These are phyloP conservation scores for Lecanicillium sp. DNA, from an alignment of 2,329 filamentous ascomycete species.

Conservation along the genomic window DNA sequence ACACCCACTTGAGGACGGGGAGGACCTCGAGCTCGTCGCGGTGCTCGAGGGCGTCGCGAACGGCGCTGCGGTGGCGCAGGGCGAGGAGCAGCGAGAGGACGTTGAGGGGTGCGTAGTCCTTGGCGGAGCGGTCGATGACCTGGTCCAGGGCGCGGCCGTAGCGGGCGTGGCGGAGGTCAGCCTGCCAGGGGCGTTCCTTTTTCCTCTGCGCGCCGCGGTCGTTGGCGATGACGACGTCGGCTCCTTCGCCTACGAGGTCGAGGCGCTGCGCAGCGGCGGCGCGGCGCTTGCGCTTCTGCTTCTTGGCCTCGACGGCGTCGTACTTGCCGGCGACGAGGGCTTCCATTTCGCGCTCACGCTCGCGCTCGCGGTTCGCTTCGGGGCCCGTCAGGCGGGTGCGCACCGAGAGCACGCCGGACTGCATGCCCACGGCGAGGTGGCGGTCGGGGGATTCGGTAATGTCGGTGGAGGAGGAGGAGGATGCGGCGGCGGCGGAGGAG, in stretches of 20 bases:
- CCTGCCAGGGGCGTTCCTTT: slow-evolving; percentile 71
- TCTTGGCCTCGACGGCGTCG: slow-evolving; percentile 66
- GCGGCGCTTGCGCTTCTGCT: slow-evolving; percentile 59
- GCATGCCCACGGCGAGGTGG: slow-evolving; percentile 91
- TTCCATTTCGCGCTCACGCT: slow-evolving; percentile 78
- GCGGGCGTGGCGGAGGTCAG: slow-evolving; percentile 67
- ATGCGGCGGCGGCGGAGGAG: neutral
- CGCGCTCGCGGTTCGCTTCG: slow-evolving; percentile 67
- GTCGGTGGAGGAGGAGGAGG: neutral
- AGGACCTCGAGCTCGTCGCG: slow-evolving; percentile 76
- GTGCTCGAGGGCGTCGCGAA: slow-evolving; percentile 70
- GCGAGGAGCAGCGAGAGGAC: slow-evolving; percentile 74
- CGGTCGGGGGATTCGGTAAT: slow-evolving; percentile 60
- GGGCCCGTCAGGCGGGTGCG: slow-evolving; percentile 80
- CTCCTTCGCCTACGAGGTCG: slow-evolving; percentile 76
- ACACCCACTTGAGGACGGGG: slow-evolving; percentile 77
- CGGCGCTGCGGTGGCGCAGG: slow-evolving; percentile 78
- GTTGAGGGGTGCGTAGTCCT: slow-evolving; percentile 51
- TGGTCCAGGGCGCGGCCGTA: slow-evolving; percentile 74
- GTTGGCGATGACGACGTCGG: slow-evolving; percentile 82
- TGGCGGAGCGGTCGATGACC: slow-evolving; percentile 51
- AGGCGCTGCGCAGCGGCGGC: slow-evolving; percentile 44
- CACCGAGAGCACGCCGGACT: slow-evolving; percentile 84
- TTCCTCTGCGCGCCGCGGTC: slow-evolving; percentile 43
- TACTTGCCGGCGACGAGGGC: slow-evolving; percentile 71